Conservation (phyloP, 2,329 filamentous ascomycete genomes). For the Sphaerostilbella broomeana region DNA sequence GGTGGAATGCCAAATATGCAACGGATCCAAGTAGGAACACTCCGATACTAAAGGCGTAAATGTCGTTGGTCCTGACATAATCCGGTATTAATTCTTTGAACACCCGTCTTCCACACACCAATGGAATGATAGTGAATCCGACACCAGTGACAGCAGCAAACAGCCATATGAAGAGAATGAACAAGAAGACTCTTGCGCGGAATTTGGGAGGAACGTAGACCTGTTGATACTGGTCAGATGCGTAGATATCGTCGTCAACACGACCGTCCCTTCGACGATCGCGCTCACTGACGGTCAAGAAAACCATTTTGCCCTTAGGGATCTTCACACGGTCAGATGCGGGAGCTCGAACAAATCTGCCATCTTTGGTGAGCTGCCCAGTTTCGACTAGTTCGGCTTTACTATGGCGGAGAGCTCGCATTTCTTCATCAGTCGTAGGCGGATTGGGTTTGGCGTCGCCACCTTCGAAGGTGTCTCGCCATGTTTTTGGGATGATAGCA, state of each 20-base stretch:
- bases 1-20: constrained; percentile 54
- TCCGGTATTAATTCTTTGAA: constrained; percentile 67
- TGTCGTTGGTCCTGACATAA: constrained; percentile 77
- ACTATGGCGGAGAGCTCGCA: constrained; percentile 29
- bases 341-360: constrained; percentile 83
- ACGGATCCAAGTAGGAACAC: constrained; percentile 70
- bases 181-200: constrained; percentile 68
- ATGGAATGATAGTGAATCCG: constrained; percentile 74
- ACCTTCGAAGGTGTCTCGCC: constrained; percentile 49
- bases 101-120: constrained; percentile 75
- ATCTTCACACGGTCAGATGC: constrained; percentile 94
- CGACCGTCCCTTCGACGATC: constrained; percentile 57
- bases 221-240: constrained; percentile 56
- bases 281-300: constrained; percentile 63
- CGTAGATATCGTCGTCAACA: constrained; percentile 42
- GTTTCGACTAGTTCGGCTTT: constrained; percentile 42
- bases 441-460: constrained; percentile 38
- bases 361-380: constrained; percentile 58
- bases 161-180: constrained; percentile 85
- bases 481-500: constrained; percentile 47
- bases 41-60: constrained; percentile 91
- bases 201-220: constrained; percentile 85
- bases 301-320: constrained; percentile 74
- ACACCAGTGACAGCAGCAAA: constrained; percentile 88
- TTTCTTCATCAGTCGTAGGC: constrained; percentile 30